phyloP scores from a whole-genome alignment of 495 filamentous ascomycete genomes.

The Aspergillus panamensis region DNA sequence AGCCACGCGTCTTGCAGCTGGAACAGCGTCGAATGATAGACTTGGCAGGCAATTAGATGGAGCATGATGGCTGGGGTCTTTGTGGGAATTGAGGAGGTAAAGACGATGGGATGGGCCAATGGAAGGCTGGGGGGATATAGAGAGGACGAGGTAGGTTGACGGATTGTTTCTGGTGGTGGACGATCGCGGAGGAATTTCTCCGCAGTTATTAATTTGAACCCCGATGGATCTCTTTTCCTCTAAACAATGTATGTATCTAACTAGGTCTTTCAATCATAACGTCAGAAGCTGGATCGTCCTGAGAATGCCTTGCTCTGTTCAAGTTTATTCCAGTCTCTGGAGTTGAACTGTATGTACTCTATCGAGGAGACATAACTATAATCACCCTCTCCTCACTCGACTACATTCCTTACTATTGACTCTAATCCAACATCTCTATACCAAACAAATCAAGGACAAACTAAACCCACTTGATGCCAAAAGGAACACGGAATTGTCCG shows the following conservation, averaged over 20 bases:
- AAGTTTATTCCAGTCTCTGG: no score
- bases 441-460: background rate
- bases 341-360: no score
- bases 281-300: no score
- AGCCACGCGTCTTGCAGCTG: background rate
- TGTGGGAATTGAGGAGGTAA: background rate
- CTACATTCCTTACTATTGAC: no score
- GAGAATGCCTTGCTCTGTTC: no score
- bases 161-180: background rate
- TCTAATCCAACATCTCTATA: no score
- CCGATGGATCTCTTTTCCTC: background rate
- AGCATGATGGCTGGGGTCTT: background rate
- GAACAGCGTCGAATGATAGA: background rate
- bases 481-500: background rate
- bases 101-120: background rate
- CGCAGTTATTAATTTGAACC: background rate
- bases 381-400: no score
- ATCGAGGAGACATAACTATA: no score
- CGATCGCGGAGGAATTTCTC: conserved; percentile 14
- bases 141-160: background rate
- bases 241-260: no score
- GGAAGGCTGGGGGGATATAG: background rate
- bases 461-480: background rate
- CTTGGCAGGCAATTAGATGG: background rate
- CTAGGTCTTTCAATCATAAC: no score